phyloP scores from a whole-genome alignment of 441 rosid genomes.

The Raphanus hybrid region DNA sequence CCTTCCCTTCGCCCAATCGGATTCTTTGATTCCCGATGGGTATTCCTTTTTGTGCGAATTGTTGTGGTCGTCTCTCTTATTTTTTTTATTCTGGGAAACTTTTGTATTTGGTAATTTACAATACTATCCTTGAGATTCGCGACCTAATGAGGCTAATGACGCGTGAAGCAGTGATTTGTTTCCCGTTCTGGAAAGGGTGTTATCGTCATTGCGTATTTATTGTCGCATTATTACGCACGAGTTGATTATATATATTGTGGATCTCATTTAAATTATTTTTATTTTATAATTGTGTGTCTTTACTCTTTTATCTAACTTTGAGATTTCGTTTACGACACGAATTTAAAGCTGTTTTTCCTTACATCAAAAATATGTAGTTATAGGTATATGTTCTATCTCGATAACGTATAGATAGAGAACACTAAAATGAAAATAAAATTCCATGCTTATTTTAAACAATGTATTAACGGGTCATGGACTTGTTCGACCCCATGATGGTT shows the following conservation, averaged over 20 bases:
- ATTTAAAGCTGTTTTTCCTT: neutral
- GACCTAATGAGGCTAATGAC: neutral
- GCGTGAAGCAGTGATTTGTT: constrained; percentile 18
- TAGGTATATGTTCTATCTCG: no score
- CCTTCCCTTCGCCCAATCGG: no score
- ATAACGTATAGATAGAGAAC: no score
- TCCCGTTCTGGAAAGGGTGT: neutral
- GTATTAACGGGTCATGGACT: no score
- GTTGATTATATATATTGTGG: no score
- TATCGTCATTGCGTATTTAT: constrained; percentile 19
- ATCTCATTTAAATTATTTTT: neutral
- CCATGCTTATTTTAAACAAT: no score
- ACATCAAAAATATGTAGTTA: no score
- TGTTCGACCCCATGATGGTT: no score
- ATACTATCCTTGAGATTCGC: neutral
- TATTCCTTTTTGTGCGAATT: neutral
- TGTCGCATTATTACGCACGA: neutral
- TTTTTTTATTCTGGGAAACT: neutral
- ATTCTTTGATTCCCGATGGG: constrained; percentile 5
- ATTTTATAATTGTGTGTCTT: neutral
- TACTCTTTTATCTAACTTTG: neutral
- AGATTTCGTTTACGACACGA: neutral
- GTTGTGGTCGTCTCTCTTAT: neutral
- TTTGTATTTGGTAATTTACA: neutral
- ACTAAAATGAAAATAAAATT: no score